Percentiles rank a stretch among this genome's conserved stretches.
Evolutionary conservation across 352 stramenopile species (phyloP).

Genomic region (Pythium aquatile): DNA sequence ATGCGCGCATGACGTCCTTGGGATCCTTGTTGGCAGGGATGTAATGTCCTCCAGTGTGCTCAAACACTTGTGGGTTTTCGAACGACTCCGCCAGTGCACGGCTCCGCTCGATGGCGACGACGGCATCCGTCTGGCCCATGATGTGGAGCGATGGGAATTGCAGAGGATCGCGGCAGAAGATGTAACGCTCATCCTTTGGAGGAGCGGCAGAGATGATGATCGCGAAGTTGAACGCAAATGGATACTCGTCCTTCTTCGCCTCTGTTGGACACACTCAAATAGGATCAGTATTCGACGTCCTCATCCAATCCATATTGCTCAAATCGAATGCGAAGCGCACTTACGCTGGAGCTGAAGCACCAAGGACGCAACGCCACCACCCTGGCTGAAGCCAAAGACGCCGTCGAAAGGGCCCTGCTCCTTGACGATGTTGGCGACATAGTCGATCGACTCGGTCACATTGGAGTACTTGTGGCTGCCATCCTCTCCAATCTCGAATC

Average conservation of each 20-base stretch:
- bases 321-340: conserved; percentile 6
- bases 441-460: conserved; percentile 67
- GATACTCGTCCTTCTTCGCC: conserved; percentile 41
- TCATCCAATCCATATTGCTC: not conserved
- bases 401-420: conserved; percentile 84
- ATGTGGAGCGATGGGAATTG: conserved; percentile 74
- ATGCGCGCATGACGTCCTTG: conserved; percentile 70
- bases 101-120: conserved; percentile 60
- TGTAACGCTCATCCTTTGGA: conserved; percentile 43
- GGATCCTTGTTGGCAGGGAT: conserved; percentile 84
- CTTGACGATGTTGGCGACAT: conserved; percentile 54
- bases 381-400: conserved; percentile 85
- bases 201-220: conserved; percentile 70
- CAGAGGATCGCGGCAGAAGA: conserved; percentile 41
- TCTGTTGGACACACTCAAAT: conserved; percentile 16
- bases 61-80: conserved; percentile 46
- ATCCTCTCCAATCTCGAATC: conserved; percentile 47
- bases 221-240: conserved; percentile 66
- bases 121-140: conserved; percentile 74
- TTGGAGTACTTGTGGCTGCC: conserved; percentile 42
- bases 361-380: conserved; percentile 63
- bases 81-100: conserved; percentile 57
- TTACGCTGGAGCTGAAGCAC: conserved; percentile 72
- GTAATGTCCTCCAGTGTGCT: conserved; percentile 79
- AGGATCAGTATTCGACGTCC: not conserved